Evolutionary conservation across 805 yeast genomes (phyloP).

Genomic region (Diddensiella transvaalensis): DNA sequence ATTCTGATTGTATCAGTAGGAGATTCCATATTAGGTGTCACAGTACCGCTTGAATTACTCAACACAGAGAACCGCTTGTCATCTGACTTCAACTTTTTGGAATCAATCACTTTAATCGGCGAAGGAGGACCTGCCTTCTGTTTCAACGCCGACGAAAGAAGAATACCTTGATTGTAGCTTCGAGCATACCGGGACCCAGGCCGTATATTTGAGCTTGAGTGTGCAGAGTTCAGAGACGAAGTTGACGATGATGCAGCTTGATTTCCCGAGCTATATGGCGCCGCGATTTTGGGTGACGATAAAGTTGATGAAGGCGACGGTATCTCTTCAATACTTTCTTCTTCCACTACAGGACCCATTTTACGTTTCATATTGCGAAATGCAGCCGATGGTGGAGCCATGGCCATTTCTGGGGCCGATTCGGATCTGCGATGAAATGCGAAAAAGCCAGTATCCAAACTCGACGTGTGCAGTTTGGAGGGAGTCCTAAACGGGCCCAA

Average conservation of each 20-base stretch:
- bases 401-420: constrained; percentile 50
- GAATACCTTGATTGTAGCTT: constrained; percentile 13
- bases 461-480: constrained; percentile 9
- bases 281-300: not conserved
- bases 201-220: constrained; percentile 4
- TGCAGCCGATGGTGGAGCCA: constrained; percentile 15
- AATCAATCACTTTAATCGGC: not conserved
- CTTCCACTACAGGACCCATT: constrained; percentile 31
- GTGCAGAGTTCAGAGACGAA: constrained; percentile 15
- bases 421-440: constrained; percentile 49
- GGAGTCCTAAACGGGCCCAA: constrained; percentile 38
- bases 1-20: constrained; percentile 2
- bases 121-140: constrained; percentile 2
- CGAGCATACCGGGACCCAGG: constrained; percentile 17
- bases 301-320: not conserved
- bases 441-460: constrained; percentile 13
- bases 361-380: constrained; percentile 27
- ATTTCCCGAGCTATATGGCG: not conserved
- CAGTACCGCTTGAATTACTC: constrained; percentile 1
- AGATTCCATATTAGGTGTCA: constrained; percentile 5
- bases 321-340: constrained; percentile 17
- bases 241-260: constrained; percentile 15
- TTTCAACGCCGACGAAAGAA: not conserved
- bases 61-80: constrained; percentile 6
- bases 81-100: not conserved